Evolutionary conservation across 208 protist genomes (phyloP).

Genomic region (Plasmodiophora brassicae): DNA sequence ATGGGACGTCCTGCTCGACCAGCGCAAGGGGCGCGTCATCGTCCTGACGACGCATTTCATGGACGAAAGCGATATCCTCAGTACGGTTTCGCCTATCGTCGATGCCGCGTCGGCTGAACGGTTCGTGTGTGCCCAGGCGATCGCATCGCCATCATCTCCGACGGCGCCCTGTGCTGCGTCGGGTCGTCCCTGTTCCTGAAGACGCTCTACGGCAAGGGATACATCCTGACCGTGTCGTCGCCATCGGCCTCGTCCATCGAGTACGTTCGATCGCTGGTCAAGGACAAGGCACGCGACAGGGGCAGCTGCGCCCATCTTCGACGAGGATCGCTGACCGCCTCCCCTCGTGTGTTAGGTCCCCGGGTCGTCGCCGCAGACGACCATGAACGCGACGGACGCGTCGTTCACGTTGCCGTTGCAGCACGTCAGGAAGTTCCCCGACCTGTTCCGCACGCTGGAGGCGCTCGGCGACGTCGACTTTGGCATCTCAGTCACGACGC

Average conservation of each 20-base stretch:
- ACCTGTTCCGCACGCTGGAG: constrained; percentile 35
- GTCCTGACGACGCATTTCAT: constrained; percentile 56
- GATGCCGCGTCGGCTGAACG: too few species aligned
- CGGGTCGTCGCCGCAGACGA: neutral
- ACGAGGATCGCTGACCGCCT: neutral
- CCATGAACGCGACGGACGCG: too few species aligned
- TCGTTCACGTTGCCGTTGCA: constrained; percentile 23
- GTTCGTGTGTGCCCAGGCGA: too few species aligned
- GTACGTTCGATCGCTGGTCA: neutral
- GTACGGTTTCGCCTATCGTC: too few species aligned
- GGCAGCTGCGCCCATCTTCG: neutral
- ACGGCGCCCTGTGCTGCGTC: constrained; percentile 35
- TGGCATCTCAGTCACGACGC: constrained; percentile 43
- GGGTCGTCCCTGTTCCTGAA: constrained; percentile 45
- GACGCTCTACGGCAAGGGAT: constrained; percentile 36
- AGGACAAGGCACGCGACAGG: neutral
- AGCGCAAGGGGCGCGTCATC: neutral
- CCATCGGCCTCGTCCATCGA: neutral
- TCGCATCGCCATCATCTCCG: constrained; percentile 39
- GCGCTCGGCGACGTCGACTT: neutral
- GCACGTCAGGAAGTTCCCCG: neutral
- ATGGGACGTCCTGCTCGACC: constrained; percentile 36
- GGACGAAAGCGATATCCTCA: constrained; percentile 52
- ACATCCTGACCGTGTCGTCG: constrained; percentile 29
- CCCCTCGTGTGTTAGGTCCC: neutral